phyloP scores from a whole-genome alignment of 2,329 filamentous ascomycete genomes.

The Ophiocordyceps camponoti-rufipedis region DNA sequence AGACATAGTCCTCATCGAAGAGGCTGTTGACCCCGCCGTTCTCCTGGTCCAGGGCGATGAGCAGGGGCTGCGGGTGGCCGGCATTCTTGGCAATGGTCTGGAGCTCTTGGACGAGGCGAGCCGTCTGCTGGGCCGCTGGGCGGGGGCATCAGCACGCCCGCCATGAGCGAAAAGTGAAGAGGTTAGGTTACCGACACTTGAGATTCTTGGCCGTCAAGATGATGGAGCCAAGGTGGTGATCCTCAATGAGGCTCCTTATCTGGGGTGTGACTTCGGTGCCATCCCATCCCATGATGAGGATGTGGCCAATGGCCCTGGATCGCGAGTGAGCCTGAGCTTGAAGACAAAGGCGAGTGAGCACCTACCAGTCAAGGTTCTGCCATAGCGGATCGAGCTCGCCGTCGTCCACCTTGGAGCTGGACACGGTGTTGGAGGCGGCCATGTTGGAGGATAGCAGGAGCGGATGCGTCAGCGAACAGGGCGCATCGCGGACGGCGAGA shows the following conservation, averaged over 20 bases:
- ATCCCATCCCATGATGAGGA: slow-evolving; percentile 74
- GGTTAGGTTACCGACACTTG: slow-evolving; percentile 40
- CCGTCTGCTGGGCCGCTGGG: slow-evolving; percentile 77
- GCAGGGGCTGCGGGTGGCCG: slow-evolving; percentile 71
- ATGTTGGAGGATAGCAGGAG: slow-evolving; percentile 5
- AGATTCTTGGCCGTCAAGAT: slow-evolving; percentile 70
- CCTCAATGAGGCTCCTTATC: slow-evolving; percentile 62
- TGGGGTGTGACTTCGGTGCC: slow-evolving; percentile 69
- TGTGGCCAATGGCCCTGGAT: slow-evolving; percentile 53
- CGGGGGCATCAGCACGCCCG: slow-evolving; percentile 9
- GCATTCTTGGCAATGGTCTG: slow-evolving; percentile 84
- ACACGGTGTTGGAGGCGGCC: slow-evolving; percentile 6
- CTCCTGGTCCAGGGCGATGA: slow-evolving; percentile 90
- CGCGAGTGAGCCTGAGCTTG: slow-evolving; percentile 1
- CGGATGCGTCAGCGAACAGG: slow-evolving; percentile 3
- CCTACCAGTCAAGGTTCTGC: slow-evolving; percentile 62
- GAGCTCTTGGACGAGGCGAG: slow-evolving; percentile 71
- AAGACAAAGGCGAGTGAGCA: slow-evolving; percentile 5
- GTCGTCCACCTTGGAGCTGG: slow-evolving; percentile 11
- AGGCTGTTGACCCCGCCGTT: slow-evolving; percentile 96
- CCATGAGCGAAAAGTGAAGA: background rate
- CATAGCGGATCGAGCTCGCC: slow-evolving; percentile 40
- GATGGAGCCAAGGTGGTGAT: slow-evolving; percentile 78
- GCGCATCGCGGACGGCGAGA: background rate
- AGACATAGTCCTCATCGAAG: slow-evolving; percentile 88